Percentiles rank a stretch among this genome's conserved stretches.
These are phyloP conservation scores for Cucurbita argyrosperma DNA, from an alignment of 306 rosid species.

Conservation along the genomic window DNA sequence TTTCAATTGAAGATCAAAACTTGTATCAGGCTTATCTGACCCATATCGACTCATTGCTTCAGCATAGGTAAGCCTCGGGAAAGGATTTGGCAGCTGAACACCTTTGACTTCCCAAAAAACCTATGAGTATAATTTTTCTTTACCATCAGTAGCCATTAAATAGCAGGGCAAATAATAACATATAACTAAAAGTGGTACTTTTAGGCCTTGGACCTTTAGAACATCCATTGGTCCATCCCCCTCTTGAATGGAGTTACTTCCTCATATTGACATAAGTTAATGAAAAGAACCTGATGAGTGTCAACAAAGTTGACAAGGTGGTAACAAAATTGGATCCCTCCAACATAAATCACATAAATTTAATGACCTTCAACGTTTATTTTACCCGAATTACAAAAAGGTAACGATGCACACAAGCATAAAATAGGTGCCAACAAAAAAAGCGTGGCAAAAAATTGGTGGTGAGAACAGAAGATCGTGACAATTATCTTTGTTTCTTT, in stretches of 20 bases:
- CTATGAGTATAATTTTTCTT: constrained; percentile 29
- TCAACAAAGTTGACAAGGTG: neutral
- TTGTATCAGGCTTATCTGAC: constrained; percentile 76
- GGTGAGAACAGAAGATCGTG: neutral
- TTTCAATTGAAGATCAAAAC: constrained; percentile 79
- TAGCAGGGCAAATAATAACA: neutral
- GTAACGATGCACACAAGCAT: neutral
- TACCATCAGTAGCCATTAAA: neutral
- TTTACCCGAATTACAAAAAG: neutral
- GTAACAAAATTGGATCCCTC: neutral
- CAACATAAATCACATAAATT: neutral
- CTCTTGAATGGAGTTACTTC: neutral
- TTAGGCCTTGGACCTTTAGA: neutral
- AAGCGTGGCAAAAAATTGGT: neutral
- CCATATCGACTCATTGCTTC: constrained; percentile 89
- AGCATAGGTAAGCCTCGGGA: constrained; percentile 94
- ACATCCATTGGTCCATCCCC: neutral
- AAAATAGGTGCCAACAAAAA: neutral
- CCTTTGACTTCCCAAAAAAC: constrained; percentile 79
- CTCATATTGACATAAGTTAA: neutral
- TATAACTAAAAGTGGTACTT: neutral
- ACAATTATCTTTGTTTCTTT: neutral
- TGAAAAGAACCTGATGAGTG: neutral
- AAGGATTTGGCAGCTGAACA: constrained; percentile 70
- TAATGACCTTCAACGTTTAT: neutral